A percentile compares a stretch with the other conserved stretches of the same genome.
phyloP scores from a whole-genome alignment of 225 moss, liverwort and hornwort genomes.

The Pseudisothecium myosuroides region DNA sequence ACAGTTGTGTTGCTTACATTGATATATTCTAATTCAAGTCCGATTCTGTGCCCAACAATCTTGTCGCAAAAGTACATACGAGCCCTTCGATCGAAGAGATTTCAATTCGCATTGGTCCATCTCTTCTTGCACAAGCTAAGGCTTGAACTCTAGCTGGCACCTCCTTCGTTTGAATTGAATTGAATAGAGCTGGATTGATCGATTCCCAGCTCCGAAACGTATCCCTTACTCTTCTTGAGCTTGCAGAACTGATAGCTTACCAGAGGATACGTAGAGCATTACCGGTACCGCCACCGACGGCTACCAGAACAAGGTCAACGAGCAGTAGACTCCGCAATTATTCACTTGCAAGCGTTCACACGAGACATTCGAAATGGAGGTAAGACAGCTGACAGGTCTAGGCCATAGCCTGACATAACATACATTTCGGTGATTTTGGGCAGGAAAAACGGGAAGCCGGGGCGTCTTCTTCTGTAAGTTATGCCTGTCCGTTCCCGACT shows the following conservation, averaged over 20 bases:
- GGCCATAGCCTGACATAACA: neutral
- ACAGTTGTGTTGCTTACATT: neutral
- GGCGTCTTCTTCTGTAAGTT: no score
- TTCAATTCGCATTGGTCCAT: neutral
- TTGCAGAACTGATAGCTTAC: neutral
- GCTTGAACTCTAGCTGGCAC: neutral
- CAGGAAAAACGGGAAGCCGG: neutral
- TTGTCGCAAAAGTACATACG: no score
- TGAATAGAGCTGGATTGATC: no score
- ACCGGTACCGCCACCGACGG: slow-evolving; percentile 7
- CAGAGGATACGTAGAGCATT: neutral
- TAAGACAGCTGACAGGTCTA: neutral
- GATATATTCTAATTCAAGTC: neutral
- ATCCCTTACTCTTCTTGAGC: neutral
- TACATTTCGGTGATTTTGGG: neutral
- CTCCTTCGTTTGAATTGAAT: neutral
- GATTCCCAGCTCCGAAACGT: neutral
- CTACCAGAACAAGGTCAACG: neutral
- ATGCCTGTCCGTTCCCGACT: neutral
- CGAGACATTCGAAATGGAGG: neutral
- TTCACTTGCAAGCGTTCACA: neutral
- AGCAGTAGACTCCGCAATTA: neutral
- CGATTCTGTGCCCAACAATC: no score
- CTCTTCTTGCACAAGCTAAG: neutral
- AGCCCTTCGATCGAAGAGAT: neutral